A percentile compares a stretch with the other conserved stretches of the same genome.
phyloP scores from a whole-genome alignment of 192 early-diverging fungal genomes.

The Chytriomyces sp. region DNA sequence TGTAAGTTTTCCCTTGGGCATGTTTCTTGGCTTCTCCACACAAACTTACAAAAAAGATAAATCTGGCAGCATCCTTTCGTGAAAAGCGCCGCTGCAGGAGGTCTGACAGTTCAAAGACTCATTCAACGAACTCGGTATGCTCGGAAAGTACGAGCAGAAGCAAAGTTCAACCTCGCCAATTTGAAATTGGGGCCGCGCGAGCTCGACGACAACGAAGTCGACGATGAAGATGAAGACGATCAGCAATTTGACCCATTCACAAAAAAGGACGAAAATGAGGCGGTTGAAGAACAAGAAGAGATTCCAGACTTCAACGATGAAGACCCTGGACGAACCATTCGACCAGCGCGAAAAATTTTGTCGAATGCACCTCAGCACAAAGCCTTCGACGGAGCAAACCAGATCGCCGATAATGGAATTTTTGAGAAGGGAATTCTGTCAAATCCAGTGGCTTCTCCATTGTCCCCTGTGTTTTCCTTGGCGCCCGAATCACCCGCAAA shows the following conservation, averaged over 20 bases:
- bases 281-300: conserved; percentile 17
- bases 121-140: conserved; percentile 45
- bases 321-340: conserved; percentile 5
- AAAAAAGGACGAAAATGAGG: conserved; percentile 31
- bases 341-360: conserved; percentile 1
- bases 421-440: too few species aligned
- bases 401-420: too few species aligned
- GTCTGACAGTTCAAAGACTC: conserved; percentile 40
- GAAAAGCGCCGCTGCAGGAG: not conserved
- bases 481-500: not conserved
- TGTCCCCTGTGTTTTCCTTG: not conserved
- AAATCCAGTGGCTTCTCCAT: not conserved
- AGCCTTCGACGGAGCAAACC: too few species aligned
- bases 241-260: conserved; percentile 3
- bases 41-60: not conserved
- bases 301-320: conserved; percentile 17
- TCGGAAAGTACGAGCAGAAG: not conserved
- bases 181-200: conserved; percentile 27
- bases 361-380: conserved; percentile 8
- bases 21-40: not conserved
- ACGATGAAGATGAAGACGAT: conserved; percentile 41
- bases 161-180: conserved; percentile 7
- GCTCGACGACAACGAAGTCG: conserved; percentile 36
- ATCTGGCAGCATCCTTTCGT: conserved; percentile 22
- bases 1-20: not conserved